A percentile compares a stretch with the other conserved stretches of the same genome.
These are phyloP conservation scores for Syzygium syzygioides DNA, from an alignment of 441 rosid species.

Conservation along the genomic window DNA sequence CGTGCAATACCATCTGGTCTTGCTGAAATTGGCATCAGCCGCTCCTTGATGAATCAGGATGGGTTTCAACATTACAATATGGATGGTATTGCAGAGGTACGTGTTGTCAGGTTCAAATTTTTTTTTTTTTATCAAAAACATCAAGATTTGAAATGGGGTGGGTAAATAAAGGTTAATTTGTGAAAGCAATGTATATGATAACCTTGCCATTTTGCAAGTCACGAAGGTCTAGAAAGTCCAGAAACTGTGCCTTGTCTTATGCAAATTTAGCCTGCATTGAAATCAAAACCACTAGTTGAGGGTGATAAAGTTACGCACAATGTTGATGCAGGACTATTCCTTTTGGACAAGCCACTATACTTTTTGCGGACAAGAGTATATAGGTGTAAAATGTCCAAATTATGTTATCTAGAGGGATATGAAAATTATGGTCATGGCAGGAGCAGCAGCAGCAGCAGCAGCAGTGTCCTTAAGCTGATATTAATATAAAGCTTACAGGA, in stretches of 20 bases:
- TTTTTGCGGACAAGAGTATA: neutral
- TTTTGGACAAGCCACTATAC: neutral
- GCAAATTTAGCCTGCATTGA: neutral
- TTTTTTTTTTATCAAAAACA: neutral
- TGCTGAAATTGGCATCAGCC: slow-evolving; percentile 41
- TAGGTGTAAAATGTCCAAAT: neutral
- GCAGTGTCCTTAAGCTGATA: neutral
- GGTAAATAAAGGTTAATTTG: neutral
- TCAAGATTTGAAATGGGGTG: neutral
- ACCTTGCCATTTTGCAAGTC: neutral
- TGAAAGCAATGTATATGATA: neutral
- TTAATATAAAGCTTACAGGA: neutral
- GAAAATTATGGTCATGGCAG: neutral
- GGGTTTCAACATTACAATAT: slow-evolving; percentile 51
- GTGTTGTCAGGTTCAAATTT: neutral
- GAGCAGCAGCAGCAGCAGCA: neutral
- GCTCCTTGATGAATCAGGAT: slow-evolving; percentile 39
- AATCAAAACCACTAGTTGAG: neutral
- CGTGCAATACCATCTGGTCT: slow-evolving; percentile 46
- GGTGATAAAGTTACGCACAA: neutral
- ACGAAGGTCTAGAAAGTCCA: neutral
- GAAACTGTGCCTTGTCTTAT: neutral
- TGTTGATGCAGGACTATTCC: neutral
- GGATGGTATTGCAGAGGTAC: slow-evolving; percentile 97
- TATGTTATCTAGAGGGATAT: neutral